These are phyloP conservation scores for Helicocarpus griseus DNA, from an alignment of 2,329 filamentous ascomycete genomes.

Conservation along the genomic window DNA sequence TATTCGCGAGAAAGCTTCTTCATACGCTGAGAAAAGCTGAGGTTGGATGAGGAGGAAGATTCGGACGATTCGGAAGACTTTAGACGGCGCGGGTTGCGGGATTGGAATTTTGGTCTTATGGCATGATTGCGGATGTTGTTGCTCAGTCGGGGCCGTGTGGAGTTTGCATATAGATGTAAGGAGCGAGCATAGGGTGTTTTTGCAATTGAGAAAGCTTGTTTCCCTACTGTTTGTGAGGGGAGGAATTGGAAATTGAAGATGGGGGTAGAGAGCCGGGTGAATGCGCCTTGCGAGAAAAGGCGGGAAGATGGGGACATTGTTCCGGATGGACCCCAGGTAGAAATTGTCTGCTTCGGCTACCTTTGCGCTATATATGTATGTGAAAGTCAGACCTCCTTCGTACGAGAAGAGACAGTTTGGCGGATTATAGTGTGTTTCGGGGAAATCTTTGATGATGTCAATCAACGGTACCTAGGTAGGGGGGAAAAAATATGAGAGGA, in stretches of 20 bases:
- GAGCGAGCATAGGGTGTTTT: not conserved
- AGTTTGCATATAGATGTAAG: slow-evolving; percentile 1
- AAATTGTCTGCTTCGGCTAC: not conserved
- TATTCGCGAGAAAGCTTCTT: slow-evolving; percentile 85
- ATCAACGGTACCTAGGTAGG: not conserved
- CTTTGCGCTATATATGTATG: no score
- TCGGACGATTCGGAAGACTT: slow-evolving; percentile 17
- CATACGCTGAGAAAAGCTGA: slow-evolving; percentile 59
- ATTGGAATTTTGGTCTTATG: slow-evolving; percentile 4
- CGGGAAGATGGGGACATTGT: not conserved
- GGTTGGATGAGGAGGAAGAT: slow-evolving; percentile 20
- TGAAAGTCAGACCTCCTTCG: no score
- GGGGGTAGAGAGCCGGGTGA: not conserved
- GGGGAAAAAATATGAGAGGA: not conserved
- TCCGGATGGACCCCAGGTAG: not conserved
- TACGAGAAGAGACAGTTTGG: not conserved
- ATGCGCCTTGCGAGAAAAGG: not conserved
- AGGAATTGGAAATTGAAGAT: not conserved
- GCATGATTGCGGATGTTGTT: slow-evolving; percentile 8
- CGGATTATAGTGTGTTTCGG: not conserved
- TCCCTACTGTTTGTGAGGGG: not conserved
- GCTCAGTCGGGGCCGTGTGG: slow-evolving; percentile 1
- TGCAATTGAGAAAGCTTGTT: not conserved
- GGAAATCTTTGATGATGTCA: slow-evolving; percentile 1
- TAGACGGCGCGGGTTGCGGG: slow-evolving; percentile 15